Evolutionary conservation across 1,284 basidiomycete genomes (phyloP).

Genomic region (Cutaneotrichosporon sp.): DNA sequence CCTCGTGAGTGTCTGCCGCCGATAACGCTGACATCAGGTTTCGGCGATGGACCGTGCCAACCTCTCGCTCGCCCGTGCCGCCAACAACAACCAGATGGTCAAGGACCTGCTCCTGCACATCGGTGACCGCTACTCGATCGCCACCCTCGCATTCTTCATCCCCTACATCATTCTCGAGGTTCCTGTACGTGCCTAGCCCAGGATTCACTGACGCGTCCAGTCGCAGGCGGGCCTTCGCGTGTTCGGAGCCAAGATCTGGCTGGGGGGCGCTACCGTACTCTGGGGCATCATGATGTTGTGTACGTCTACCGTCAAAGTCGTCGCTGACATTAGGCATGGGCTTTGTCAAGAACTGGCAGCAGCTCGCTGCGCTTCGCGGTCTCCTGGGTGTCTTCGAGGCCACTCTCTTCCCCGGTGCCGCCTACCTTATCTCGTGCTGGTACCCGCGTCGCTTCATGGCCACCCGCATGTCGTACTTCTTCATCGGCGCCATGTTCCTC

Average conservation of each 20-base stretch:
- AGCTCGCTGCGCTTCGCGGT: slow-evolving; percentile 51
- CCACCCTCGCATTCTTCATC: slow-evolving; percentile 48
- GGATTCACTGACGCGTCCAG: slow-evolving; percentile 42
- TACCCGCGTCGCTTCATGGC: slow-evolving; percentile 56
- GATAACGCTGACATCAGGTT: slow-evolving; percentile 10
- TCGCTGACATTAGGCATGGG: slow-evolving; percentile 37
- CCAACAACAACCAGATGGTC: slow-evolving; percentile 34
- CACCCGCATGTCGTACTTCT: slow-evolving; percentile 28
- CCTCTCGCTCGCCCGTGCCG: slow-evolving; percentile 41
- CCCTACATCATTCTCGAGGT: slow-evolving; percentile 41
- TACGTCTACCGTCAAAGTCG: slow-evolving; percentile 14
- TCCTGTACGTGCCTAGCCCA: slow-evolving; percentile 3
- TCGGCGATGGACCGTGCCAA: slow-evolving; percentile 33
- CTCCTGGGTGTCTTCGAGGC: slow-evolving; percentile 53
- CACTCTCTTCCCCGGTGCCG: slow-evolving; percentile 49
- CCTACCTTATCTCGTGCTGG: slow-evolving; percentile 55
- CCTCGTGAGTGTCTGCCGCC: slow-evolving; percentile 1
- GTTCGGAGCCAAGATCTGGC: slow-evolving; percentile 27
- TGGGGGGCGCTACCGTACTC: slow-evolving; percentile 23
- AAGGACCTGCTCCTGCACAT: slow-evolving; percentile 3
- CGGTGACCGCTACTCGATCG: slow-evolving; percentile 51
- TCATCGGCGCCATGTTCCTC: slow-evolving; percentile 20
- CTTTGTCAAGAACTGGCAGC: slow-evolving; percentile 44
- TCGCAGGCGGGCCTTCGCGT: slow-evolving; percentile 31
- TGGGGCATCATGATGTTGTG: slow-evolving; percentile 48